phyloP scores from a whole-genome alignment of 495 filamentous ascomycete genomes.

The Neurospora sp. region DNA sequence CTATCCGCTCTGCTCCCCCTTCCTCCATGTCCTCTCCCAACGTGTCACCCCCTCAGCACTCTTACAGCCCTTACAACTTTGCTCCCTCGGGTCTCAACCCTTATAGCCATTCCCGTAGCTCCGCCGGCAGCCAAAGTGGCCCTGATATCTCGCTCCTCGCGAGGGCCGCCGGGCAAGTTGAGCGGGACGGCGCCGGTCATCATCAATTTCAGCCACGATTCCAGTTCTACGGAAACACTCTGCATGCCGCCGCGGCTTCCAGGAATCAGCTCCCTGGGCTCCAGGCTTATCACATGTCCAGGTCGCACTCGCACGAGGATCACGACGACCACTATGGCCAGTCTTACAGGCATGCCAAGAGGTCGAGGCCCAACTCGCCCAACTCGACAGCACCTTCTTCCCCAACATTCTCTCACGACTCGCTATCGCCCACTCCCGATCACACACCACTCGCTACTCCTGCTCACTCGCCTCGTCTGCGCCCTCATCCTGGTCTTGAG shows the following conservation, averaged over 20 bases:
- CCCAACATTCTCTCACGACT: slow-evolving; percentile 96
- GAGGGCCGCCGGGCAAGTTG: slow-evolving; percentile 76
- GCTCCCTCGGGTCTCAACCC: slow-evolving; percentile 50
- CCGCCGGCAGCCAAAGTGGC: slow-evolving; percentile 34
- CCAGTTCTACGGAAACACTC: slow-evolving; percentile 49
- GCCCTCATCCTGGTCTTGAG: slow-evolving; percentile 58
- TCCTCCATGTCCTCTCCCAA: slow-evolving; percentile 88
- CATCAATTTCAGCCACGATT: slow-evolving; percentile 47
- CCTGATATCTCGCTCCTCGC: slow-evolving; percentile 86
- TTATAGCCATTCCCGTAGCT: slow-evolving; percentile 48
- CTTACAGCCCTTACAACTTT: slow-evolving; percentile 65
- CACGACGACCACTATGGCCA: slow-evolving; percentile 55
- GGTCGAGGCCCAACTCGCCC: slow-evolving; percentile 84
- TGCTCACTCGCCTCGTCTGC: slow-evolving; percentile 85
- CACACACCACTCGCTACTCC: slow-evolving; percentile 94
- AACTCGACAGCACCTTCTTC: slow-evolving; percentile 93
- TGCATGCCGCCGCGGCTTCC: slow-evolving; percentile 40
- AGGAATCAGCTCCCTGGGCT: slow-evolving; percentile 62
- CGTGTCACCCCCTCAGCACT: slow-evolving; percentile 80
- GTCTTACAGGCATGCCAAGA: slow-evolving; percentile 58
- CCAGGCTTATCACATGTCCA: slow-evolving; percentile 83
- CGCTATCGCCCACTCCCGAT: slow-evolving; percentile 89
- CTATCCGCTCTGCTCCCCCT: slow-evolving; percentile 71
- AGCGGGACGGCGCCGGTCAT: slow-evolving; percentile 55
- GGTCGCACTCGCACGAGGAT: slow-evolving; percentile 83